Evolutionary conservation across 306 rosid genomes (phyloP), one percentile per base, ranked within the genome.

Genomic region (Prunus mume): DNA sequence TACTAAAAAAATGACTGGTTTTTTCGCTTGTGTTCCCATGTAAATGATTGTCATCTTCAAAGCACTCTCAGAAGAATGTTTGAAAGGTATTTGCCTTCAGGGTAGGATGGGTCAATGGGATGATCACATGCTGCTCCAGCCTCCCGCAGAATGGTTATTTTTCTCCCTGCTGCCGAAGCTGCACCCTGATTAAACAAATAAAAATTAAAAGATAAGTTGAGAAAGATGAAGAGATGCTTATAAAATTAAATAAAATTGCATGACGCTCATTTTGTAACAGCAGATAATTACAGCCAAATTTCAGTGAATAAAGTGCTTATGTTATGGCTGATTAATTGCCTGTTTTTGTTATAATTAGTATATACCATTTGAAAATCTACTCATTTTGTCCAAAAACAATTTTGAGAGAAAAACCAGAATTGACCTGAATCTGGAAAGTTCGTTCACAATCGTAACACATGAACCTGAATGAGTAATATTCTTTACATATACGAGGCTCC

Each of bases 41-140:
- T 17, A 54, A 17, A 32, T 2, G 24, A 15, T 38, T 2, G 67
- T 12, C 64, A 45, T 38, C 65, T 58, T 95, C 81, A 87, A 47
- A 85, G 72, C 65, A 95, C 93, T 78, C 95, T 83, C 6, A 92
- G 83, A 4, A 95, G 87, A 67, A 89, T 52, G 71, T 88, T 95
- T 28, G 97, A 85, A 32, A 92, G 91, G 78, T 92, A 92, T 65
- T 87, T 81, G 52, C 98, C 98, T 88, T 95, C 97, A 1, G 92
- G 96, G 71, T 94, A 92, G 58, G 96, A 80, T 65, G 98, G 95
- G 60, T 94, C 96, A 25, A 88, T 71, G 43, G 91, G 93, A 84
- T 92, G 97, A 80, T 95, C 97, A 64, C 91, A 83, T 30, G 95
- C 97, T 3, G 97, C 92, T 73, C 95, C 92, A 8, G 92, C 90